phyloP scores from a whole-genome alignment of 108 stramenopile genomes.

The Nannochloropsis salina region DNA sequence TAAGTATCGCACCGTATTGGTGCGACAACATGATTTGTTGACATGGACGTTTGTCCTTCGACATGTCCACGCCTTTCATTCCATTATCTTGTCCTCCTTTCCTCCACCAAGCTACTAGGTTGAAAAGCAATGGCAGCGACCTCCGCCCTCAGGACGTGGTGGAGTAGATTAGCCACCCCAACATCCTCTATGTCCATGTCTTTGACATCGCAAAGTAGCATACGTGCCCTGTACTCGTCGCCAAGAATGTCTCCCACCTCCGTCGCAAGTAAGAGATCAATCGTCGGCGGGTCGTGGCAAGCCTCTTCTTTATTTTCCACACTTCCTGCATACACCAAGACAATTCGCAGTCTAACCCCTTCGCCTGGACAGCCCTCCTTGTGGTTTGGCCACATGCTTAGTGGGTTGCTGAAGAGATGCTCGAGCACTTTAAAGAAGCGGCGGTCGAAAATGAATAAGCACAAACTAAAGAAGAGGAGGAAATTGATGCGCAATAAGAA shows the following conservation, averaged over 20 bases:
- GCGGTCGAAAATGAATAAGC: conserved; percentile 78
- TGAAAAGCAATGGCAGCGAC: not conserved
- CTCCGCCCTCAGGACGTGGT: not conserved
- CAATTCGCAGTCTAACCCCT: not conserved
- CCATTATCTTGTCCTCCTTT: too few species aligned
- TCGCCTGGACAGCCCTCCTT: not conserved
- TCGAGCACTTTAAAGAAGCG: conserved; percentile 68
- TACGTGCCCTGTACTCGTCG: not conserved
- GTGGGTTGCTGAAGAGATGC: not conserved
- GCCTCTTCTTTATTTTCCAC: too few species aligned
- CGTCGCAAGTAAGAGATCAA: not conserved
- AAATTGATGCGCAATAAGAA: conserved; percentile 69
- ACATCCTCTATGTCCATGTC: not conserved
- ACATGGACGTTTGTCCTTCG: too few species aligned
- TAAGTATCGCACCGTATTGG: too few species aligned
- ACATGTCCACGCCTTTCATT: too few species aligned
- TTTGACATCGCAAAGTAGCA: not conserved
- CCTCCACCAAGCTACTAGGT: too few species aligned
- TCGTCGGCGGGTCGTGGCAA: too few species aligned
- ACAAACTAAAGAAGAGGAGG: conserved; percentile 72
- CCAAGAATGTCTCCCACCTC: not conserved
- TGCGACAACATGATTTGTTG: too few species aligned
- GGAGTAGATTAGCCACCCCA: not conserved
- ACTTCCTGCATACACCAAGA: not conserved
- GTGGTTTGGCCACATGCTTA: not conserved